These are phyloP conservation scores for Venturia aucupariae DNA, from an alignment of 2,329 filamentous ascomycete species.

Conservation along the genomic window DNA sequence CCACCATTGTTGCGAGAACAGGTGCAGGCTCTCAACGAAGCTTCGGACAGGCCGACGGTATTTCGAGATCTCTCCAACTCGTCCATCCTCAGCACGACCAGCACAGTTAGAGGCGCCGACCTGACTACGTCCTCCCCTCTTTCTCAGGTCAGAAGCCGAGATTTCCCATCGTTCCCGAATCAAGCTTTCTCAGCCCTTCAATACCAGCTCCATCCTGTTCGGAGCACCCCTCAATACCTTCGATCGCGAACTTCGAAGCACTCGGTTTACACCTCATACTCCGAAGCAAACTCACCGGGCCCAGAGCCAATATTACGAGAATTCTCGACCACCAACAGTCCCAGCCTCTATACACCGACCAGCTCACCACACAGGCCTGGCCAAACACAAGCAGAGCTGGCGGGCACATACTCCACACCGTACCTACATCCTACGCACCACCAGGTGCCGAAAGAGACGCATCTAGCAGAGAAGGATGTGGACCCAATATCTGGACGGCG, in stretches of 20 bases:
- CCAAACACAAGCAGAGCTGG: not conserved
- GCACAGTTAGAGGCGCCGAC: constrained; percentile 28
- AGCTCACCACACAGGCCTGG: constrained; percentile 17
- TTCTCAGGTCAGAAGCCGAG: constrained; percentile 12
- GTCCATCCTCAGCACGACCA: constrained; percentile 33
- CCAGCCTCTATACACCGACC: constrained; percentile 36
- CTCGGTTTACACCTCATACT: constrained; percentile 28
- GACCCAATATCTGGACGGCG: constrained; percentile 86
- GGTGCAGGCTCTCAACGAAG: constrained; percentile 11
- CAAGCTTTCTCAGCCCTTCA: constrained; percentile 42
- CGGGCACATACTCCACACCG: constrained; percentile 34
- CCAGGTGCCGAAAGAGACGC: constrained; percentile 53
- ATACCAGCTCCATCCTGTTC: constrained; percentile 34
- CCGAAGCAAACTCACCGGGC: constrained; percentile 33
- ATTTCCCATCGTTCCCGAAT: constrained; percentile 24
- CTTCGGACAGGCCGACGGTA: constrained; percentile 28
- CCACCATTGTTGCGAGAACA: not conserved
- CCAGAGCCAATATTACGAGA: constrained; percentile 33
- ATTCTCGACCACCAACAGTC: constrained; percentile 37
- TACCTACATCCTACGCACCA: constrained; percentile 41
- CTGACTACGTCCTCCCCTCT: constrained; percentile 20
- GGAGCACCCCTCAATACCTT: constrained; percentile 28
- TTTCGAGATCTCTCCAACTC: constrained; percentile 33
- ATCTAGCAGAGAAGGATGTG: constrained; percentile 83
- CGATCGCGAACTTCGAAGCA: constrained; percentile 35